Percentiles rank a stretch among this genome's conserved stretches.
Conservation (phyloP, 108 stramenopile genomes). For the Conticribra guillardii region DNA sequence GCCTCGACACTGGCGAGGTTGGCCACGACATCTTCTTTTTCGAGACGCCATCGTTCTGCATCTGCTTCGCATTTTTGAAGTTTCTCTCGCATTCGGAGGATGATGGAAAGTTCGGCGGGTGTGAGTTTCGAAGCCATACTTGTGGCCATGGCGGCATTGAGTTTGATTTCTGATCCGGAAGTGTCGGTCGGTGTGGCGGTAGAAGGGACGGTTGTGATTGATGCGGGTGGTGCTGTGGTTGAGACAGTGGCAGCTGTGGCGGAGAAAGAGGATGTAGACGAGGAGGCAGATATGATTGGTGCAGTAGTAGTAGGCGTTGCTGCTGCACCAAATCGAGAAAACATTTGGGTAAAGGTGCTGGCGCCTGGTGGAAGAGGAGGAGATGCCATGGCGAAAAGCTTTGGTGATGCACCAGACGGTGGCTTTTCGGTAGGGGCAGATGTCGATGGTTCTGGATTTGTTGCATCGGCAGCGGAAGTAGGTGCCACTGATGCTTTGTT, state of each 20-base stretch:
- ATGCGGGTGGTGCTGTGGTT: constrained; percentile 1
- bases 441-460: no score
- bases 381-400: constrained; percentile 27
- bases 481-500: constrained; percentile 6
- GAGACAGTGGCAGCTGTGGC: constrained; percentile 4
- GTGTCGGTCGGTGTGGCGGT: constrained; percentile 18
- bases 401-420: constrained; percentile 35
- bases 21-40: constrained; percentile 71
- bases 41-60: constrained; percentile 44
- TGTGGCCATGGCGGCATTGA: constrained; percentile 74
- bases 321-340: constrained; percentile 13
- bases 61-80: constrained; percentile 67
- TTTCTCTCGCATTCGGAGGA: constrained; percentile 83
- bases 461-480: background rate
- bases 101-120: constrained; percentile 81
- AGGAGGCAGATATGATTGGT: constrained; percentile 15
- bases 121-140: constrained; percentile 84
- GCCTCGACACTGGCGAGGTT: constrained; percentile 75
- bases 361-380: constrained; percentile 15
- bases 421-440: constrained; percentile 26
- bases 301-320: constrained; percentile 2
- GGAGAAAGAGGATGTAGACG: constrained; percentile 3
- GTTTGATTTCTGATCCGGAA: constrained; percentile 41
- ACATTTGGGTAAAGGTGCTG: constrained; percentile 2
- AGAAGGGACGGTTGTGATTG: constrained; percentile 5